Evolutionary conservation across 495 filamentous ascomycete genomes (phyloP).

Genomic region (Bathelium albidoporum): DNA sequence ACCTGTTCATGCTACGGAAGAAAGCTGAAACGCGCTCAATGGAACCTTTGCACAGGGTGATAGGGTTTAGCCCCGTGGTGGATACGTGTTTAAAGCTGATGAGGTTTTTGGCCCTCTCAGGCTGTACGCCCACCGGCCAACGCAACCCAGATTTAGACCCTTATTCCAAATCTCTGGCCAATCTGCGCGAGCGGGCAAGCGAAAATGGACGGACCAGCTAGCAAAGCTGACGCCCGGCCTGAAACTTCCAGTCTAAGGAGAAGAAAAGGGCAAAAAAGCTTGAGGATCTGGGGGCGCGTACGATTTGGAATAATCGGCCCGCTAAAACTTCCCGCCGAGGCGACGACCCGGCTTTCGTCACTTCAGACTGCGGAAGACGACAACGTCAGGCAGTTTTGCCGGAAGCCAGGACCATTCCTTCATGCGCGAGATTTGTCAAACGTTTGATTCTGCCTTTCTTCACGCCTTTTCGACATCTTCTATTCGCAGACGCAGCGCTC

Average conservation of each 20-base stretch:
- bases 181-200: background rate
- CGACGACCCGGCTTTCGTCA: too few species aligned
- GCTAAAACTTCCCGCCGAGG: slow-evolving; percentile 2
- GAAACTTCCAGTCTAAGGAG: background rate
- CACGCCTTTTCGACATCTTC: too few species aligned
- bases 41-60: too few species aligned
- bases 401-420: background rate
- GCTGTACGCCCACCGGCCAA: background rate
- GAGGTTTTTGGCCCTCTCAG: background rate
- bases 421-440: slow-evolving; percentile 1
- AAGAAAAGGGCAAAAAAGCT: background rate
- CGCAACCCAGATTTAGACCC: background rate
- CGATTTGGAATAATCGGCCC: slow-evolving; percentile 2
- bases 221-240: background rate
- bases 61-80: background rate
- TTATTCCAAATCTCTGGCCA: background rate
- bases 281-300: background rate
- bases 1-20: too few species aligned
- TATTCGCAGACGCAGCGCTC: background rate
- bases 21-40: too few species aligned
- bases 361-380: background rate
- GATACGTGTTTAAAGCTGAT: background rate
- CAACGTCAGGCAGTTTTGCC: background rate
- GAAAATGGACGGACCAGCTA: background rate
- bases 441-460: background rate